Conservation (phyloP, 2,329 filamentous ascomycete genomes). For the Rhynchosporium graminicola region DNA sequence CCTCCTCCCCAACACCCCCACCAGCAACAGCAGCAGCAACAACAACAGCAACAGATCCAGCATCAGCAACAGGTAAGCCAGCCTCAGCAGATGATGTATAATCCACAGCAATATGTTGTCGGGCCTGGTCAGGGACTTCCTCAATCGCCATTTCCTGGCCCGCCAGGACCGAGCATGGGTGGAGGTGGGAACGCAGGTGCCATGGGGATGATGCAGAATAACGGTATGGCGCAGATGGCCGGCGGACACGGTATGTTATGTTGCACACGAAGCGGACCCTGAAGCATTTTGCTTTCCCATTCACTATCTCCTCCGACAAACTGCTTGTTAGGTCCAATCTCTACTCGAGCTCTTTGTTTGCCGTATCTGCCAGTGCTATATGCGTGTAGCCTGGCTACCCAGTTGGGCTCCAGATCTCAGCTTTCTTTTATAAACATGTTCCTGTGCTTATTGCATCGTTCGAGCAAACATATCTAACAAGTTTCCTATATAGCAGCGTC, state of each 20-base stretch:
- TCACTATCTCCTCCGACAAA: constrained; percentile 7
- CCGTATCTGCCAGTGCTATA: constrained; percentile 21
- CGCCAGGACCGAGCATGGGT: constrained; percentile 33
- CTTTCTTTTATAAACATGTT: constrained; percentile 25
- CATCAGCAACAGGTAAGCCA: constrained; percentile 33
- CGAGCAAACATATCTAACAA: constrained; percentile 37
- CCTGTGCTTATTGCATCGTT: constrained; percentile 22
- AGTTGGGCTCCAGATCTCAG: constrained; percentile 21
- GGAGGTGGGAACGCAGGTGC: constrained; percentile 34
- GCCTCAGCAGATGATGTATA: constrained; percentile 58
- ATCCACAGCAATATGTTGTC: constrained; percentile 41
- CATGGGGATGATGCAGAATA: constrained; percentile 59
- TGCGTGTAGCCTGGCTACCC: constrained; percentile 5
- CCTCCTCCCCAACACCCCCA: constrained; percentile 27
- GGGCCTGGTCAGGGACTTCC: constrained; percentile 28
- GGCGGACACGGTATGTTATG: constrained; percentile 37
- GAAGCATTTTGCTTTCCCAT: background rate
- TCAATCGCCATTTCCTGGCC: constrained; percentile 33
- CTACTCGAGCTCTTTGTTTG: background rate
- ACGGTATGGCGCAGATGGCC: constrained; percentile 40
- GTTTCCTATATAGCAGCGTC: constrained; percentile 48
- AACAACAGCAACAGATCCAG: constrained; percentile 29
- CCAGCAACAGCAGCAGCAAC: constrained; percentile 52
- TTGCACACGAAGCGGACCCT: constrained; percentile 30
- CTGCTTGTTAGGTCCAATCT: constrained; percentile 1